Conservation (phyloP, 78 protist species). For the Dictyostelium intermedium region DNA sequence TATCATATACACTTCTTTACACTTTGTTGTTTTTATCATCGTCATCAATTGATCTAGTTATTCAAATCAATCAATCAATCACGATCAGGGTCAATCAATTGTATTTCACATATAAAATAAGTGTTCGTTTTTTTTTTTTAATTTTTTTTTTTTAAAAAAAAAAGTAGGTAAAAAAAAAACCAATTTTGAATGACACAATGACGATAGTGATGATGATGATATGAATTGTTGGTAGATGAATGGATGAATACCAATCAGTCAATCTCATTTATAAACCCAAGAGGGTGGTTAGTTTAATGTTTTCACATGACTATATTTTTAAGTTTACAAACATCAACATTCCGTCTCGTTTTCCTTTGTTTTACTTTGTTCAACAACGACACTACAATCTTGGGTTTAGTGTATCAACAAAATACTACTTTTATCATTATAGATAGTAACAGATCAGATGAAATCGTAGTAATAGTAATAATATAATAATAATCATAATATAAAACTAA, state of each 20-base stretch:
- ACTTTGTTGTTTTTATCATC: background rate
- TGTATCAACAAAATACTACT: background rate
- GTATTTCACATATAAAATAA: background rate
- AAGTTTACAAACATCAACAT: background rate
- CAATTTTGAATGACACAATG: background rate
- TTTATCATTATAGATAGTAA: background rate
- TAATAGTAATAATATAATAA: background rate
- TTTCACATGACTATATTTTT: background rate
- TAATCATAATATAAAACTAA: no score
- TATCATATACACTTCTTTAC: background rate
- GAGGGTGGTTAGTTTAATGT: background rate
- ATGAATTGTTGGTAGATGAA: background rate
- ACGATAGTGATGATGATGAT: background rate
- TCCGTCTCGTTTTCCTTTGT: background rate
- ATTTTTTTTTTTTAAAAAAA: no score
- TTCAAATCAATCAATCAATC: background rate
- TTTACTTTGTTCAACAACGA: background rate
- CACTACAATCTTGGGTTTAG: conserved; percentile 9
- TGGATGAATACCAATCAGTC: background rate
- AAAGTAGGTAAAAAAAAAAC: no score
- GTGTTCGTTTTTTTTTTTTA: no score
- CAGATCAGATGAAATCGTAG: background rate
- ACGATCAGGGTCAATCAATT: background rate
- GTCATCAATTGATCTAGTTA: background rate
- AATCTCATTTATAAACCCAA: background rate